A percentile compares a stretch with the other conserved stretches of the same genome.
These are phyloP conservation scores for Hericium alpestre DNA, from an alignment of 768 basidiomycete genomes.

Conservation along the genomic window DNA sequence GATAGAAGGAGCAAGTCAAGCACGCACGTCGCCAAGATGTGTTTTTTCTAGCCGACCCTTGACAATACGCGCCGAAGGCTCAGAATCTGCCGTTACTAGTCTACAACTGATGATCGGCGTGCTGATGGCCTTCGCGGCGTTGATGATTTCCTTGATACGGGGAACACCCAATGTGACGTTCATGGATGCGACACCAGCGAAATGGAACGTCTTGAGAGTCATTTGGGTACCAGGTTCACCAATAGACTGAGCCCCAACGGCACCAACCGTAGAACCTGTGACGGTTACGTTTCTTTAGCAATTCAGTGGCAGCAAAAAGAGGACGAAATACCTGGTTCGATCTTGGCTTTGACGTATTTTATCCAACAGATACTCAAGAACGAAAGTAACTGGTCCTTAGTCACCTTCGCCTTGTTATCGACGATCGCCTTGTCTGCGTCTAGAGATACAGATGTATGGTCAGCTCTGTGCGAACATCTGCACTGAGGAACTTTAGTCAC, in stretches of 20 bases:
- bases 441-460: slow-evolving; percentile 16
- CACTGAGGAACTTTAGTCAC: slow-evolving; percentile 11
- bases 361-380: slow-evolving; percentile 87
- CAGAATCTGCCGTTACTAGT: slow-evolving; percentile 73
- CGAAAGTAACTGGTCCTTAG: slow-evolving; percentile 59
- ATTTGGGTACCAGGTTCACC: slow-evolving; percentile 99
- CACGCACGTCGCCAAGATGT: slow-evolving; percentile 76
- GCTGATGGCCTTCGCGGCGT: slow-evolving; percentile 93
- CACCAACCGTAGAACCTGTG: slow-evolving; percentile 93
- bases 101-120: slow-evolving; percentile 98
- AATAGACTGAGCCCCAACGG: slow-evolving; percentile 97
- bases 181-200: slow-evolving; percentile 99
- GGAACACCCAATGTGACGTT: slow-evolving; percentile 99
- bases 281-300: neutral
- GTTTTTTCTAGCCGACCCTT: slow-evolving; percentile 96
- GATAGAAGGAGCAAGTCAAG: neutral
- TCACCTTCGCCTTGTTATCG: slow-evolving; percentile 88
- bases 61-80: slow-evolving; percentile 94
- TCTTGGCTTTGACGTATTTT: slow-evolving; percentile 89
- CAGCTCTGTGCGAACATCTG: neutral
- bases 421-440: slow-evolving; percentile 63
- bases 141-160: slow-evolving; percentile 99
- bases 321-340: slow-evolving; percentile 68
- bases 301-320: neutral
- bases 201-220: slow-evolving; percentile 99